These are phyloP conservation scores for Trichosanthes cucumerina DNA, from an alignment of 306 rosid genomes.

Conservation along the genomic window DNA sequence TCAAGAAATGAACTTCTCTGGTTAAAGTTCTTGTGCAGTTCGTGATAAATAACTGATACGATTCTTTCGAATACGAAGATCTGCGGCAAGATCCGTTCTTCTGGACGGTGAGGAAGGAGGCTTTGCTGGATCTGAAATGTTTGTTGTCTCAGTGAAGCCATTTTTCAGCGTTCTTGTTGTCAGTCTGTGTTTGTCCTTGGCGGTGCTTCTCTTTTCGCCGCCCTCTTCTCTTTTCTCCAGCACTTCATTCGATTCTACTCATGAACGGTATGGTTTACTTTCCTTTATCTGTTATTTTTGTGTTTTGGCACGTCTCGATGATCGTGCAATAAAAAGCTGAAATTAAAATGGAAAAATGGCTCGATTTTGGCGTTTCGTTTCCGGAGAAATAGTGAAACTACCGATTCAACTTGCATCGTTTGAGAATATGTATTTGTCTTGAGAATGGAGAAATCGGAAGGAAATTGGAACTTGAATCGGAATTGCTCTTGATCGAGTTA, in stretches of 20 bases:
- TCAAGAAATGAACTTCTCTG: background rate
- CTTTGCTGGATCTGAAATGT: constrained; percentile 34
- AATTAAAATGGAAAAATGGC: background rate
- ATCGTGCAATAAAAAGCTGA: background rate
- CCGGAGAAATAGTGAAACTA: background rate
- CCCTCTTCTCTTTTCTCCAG: constrained; percentile 30
- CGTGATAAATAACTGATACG: background rate
- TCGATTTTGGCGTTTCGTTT: background rate
- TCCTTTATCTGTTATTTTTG: background rate
- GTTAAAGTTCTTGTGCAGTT: background rate
- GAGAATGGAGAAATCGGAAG: background rate
- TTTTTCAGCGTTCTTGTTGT: constrained; percentile 32
- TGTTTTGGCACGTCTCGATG: background rate
- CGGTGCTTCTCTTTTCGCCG: constrained; percentile 34
- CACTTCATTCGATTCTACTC: constrained; percentile 19
- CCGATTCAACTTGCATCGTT: background rate
- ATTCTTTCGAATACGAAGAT: background rate
- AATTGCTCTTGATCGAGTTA: background rate
- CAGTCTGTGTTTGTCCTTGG: constrained; percentile 35
- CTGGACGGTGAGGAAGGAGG: background rate
- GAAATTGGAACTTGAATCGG: background rate
- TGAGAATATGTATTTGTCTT: background rate
- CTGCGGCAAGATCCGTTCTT: background rate
- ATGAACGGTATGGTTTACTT: constrained; percentile 27
- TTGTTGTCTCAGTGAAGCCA: constrained; percentile 56